Evolutionary conservation across 257 asterid species (phyloP).

Genomic region (Gentiana dahurica): DNA sequence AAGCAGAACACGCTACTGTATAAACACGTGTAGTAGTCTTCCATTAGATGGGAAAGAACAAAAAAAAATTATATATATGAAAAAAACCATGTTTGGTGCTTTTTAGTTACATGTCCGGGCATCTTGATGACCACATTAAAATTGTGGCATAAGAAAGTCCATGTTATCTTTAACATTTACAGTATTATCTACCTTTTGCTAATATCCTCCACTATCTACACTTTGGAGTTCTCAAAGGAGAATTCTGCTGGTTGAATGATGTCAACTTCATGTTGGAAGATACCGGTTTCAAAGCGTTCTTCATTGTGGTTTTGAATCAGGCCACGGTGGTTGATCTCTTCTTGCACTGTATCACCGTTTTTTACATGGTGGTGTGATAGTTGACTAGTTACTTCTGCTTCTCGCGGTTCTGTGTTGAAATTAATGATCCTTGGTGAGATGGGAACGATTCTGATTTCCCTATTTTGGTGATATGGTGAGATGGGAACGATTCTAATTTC

Average conservation of each 20-base stretch:
- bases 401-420: slow-evolving; percentile 13
- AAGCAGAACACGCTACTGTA: no score
- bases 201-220: background rate
- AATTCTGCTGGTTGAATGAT: slow-evolving; percentile 15
- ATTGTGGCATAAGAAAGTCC: no score
- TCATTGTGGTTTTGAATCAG: background rate
- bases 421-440: slow-evolving; percentile 11
- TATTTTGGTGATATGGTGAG: slow-evolving; percentile 1
- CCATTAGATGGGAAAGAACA: no score
- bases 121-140: no score
- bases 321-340: background rate
- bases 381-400: slow-evolving; percentile 8
- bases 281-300: slow-evolving; percentile 1
- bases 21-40: no score
- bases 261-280: slow-evolving; percentile 6
- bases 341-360: background rate
- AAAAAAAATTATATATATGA: no score
- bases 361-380: background rate
- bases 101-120: no score
- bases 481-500: slow-evolving; percentile 9
- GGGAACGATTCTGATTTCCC: slow-evolving; percentile 9
- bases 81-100: no score
- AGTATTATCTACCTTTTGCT: no score
- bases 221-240: slow-evolving; percentile 18
- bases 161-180: no score